Percentiles rank a stretch among this genome's conserved stretches.
These are phyloP conservation scores for Blastocrithidia nonstop DNA, from an alignment of 208 protist genomes.

Conservation along the genomic window DNA sequence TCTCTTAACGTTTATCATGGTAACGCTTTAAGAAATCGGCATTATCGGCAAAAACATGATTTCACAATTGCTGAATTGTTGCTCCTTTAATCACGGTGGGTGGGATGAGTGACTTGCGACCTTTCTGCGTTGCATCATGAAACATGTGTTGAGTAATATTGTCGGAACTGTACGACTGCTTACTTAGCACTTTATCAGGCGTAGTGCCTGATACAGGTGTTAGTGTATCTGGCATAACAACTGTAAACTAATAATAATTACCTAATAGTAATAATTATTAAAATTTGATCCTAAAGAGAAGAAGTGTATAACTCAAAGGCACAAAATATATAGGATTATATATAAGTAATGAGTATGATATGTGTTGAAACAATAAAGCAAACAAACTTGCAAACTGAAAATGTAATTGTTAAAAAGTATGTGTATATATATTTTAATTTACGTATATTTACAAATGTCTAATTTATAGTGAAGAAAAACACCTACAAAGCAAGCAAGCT, in stretches of 20 bases:
- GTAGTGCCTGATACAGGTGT: constrained; percentile 20
- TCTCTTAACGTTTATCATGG: constrained; percentile 52
- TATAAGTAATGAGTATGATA: no score
- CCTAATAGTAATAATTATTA: neutral
- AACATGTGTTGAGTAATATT: constrained; percentile 62
- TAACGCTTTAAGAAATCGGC: constrained; percentile 54
- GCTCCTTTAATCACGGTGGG: constrained; percentile 41
- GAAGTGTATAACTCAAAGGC: neutral
- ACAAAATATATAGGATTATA: neutral
- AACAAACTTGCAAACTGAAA: no score
- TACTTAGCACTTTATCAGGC: constrained; percentile 31
- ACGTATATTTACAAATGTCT: neutral
- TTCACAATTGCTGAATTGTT: constrained; percentile 58
- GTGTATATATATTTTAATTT: neutral
- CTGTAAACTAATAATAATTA: neutral
- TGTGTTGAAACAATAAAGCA: no score
- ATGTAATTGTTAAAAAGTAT: no score
- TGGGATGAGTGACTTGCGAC: constrained; percentile 56
- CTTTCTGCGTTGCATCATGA: constrained; percentile 22
- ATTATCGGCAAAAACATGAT: constrained; percentile 40
- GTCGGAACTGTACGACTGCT: constrained; percentile 35
- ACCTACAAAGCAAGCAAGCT: neutral
- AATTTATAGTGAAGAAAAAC: neutral
- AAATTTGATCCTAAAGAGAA: neutral
- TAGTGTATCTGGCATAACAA: constrained; percentile 18